Evolutionary conservation across 73 alveolate genomes (phyloP).

Genomic region (Paramecium bursaria): DNA sequence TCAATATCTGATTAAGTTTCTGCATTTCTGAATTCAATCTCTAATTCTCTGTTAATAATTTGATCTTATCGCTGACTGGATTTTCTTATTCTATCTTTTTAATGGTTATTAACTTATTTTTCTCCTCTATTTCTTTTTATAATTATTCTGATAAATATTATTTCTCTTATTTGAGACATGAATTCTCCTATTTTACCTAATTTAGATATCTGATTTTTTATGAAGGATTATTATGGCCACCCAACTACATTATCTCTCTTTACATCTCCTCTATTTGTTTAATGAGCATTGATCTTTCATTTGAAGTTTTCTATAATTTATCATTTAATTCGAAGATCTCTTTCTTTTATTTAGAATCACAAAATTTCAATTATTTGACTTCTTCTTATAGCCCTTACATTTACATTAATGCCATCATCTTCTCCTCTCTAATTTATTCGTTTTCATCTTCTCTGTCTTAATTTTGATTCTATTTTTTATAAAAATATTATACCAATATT

Average conservation of each 20-base stretch:
- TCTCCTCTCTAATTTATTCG: conserved; percentile 34
- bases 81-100: conserved; percentile 1
- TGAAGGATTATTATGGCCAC: conserved; percentile 43
- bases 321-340: conserved; percentile 24
- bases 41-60: conserved; percentile 29
- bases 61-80: conserved; percentile 21
- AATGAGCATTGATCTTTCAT: conserved; percentile 31
- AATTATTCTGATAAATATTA: conserved; percentile 48
- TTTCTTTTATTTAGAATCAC: neutral
- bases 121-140: conserved; percentile 49
- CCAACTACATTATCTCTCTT: conserved; percentile 26
- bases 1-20: conserved; percentile 38
- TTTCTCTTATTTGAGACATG: conserved; percentile 48
- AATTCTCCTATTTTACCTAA: conserved; percentile 37
- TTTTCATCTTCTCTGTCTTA: conserved; percentile 58
- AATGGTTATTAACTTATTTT: conserved; percentile 12
- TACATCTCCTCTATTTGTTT: conserved; percentile 55
- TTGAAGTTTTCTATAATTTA: conserved; percentile 25
- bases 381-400: conserved; percentile 21
- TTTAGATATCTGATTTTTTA: conserved; percentile 51
- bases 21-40: conserved; percentile 39
- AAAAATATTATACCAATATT: neutral
- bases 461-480: conserved; percentile 17
- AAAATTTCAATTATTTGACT: no score
- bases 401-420: conserved; percentile 15